Evolutionary conservation across 2,329 filamentous ascomycete species (phyloP), one percentile per base, ranked within the genome.

Genomic region (Chaetoscypha palmicola): DNA sequence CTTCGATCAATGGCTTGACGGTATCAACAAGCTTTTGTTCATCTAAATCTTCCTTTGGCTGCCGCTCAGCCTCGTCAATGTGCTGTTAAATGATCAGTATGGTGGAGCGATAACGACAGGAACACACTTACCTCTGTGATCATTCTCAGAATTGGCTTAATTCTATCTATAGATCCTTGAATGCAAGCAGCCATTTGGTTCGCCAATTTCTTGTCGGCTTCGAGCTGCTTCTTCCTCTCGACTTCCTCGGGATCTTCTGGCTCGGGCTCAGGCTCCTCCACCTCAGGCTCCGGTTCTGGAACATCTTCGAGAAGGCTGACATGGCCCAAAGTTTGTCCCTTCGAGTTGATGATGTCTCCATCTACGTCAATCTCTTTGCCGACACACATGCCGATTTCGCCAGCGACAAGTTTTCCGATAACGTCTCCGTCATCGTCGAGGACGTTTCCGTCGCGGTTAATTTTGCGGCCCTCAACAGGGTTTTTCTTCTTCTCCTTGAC

Each of bases 1-100:
- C 85, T 64, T 95, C 89, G 59, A 96, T 87, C 11, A 95, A 74
- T 1, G 90, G 90, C 65, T 83, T 86, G 57, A 95, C 87, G 46
- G 89, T 76, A 62, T 86, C 79, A 59, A 96, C 89, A 4, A 95
- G 78, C 55, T 86, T 77, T 59, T 96, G 87, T 63, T 96, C 90
- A 59, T 96, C 88, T 19, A 91, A 81, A 56, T 95, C 88, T 3
- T 94, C 86, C 65, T 87, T 84, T 33, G 85, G 83, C 21, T 83
- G 86, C 52, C 79, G 77, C 64, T 95, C 86, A 21, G 86, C 87
- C 43, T 73, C 73, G 56, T 94, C 86, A 57, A 94, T 85, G 67
- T 83, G 76, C 77, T 86, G 52, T 34, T 34, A 12, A 33, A 19
- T 8, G 23, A 17, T 52, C 52, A 63, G 41, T 26, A 20, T 35